Base-by-base conservation (phyloP, 305 asterid genomes). In the Fraxinus sp. region DNA sequence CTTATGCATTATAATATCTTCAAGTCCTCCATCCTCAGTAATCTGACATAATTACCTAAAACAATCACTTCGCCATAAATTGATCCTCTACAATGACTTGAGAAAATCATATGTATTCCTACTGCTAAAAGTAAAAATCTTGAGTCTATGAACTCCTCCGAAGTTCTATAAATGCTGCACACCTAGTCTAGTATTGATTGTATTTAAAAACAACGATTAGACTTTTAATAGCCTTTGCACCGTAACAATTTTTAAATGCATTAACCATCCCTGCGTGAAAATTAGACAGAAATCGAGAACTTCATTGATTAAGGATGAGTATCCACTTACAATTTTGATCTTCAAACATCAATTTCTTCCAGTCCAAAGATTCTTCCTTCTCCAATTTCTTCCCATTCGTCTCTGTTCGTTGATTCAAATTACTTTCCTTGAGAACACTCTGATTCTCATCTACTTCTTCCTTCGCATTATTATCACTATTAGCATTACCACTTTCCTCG, bases 321-420 rank as follows among this genome's bases (percentile, higher is more conserved):
- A 52, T 33, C 74, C 68, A 87, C 98, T 91, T 79, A 95, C 99
- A 82, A 82, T 81, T 86, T 35, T 87, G 90, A 83, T 93, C 93
- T 76, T 90, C 92, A 70, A 92, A 90, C 93, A 93, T 90, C 84
- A 92, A 83, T 80, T 86, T 89, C 85, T 92, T 93, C 99, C 98
- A 96, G 84, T 96, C 95, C 87, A 94, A 79, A 24, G 97, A 90
- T 78, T 83, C 92, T 79, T 87, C 93, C 71, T 82, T 92, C 86
- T 92, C 95, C 91, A 91, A 88, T 83, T 80, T 90, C 89, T 89
- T 89, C 57, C 92, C 93, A 11, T 87, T 89, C 88, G 85, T 35
- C 85, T 86, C 91, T 87, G 80, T 72, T 81, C 64, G 81, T 33
- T 82, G 85, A 41, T 86, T 83, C 80, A 68, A 70, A 78, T 76